These are phyloP conservation scores for Fragaria vesca DNA, from an alignment of 306 rosid genomes.

Conservation along the genomic window DNA sequence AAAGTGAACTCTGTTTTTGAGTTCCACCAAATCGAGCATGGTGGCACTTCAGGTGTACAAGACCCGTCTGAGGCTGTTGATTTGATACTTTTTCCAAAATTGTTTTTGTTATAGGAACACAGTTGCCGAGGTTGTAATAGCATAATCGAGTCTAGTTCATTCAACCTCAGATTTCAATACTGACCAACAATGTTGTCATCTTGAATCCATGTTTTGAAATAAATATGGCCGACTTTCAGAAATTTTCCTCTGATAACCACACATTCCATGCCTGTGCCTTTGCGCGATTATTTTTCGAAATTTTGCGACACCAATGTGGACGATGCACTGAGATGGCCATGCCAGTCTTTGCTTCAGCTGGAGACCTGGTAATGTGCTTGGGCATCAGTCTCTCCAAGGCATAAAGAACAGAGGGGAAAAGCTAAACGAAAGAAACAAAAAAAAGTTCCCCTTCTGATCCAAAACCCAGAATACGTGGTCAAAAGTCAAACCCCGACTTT, in stretches of 20 bases:
- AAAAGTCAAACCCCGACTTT: neutral
- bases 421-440: neutral
- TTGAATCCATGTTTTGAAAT: conserved; percentile 19
- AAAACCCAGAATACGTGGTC: neutral
- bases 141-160: neutral
- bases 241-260: neutral
- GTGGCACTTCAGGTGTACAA: conserved; percentile 12
- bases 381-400: neutral
- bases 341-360: neutral
- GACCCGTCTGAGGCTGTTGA: neutral
- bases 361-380: neutral
- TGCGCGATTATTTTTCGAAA: neutral
- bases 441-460: neutral
- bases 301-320: neutral
- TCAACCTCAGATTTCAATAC: conserved; percentile 16
- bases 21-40: conserved; percentile 14
- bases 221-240: neutral
- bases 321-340: neutral
- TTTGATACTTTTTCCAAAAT: conserved; percentile 6
- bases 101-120: conserved; percentile 1
- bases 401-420: neutral
- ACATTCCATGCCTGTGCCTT: neutral
- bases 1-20: conserved; percentile 10
- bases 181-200: neutral
- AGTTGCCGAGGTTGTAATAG: conserved; percentile 15